Evolutionary conservation across 345 rosid genomes (phyloP), one percentile per base, ranked within the genome.

Genomic region (Xanthoceras sorbifolium): DNA sequence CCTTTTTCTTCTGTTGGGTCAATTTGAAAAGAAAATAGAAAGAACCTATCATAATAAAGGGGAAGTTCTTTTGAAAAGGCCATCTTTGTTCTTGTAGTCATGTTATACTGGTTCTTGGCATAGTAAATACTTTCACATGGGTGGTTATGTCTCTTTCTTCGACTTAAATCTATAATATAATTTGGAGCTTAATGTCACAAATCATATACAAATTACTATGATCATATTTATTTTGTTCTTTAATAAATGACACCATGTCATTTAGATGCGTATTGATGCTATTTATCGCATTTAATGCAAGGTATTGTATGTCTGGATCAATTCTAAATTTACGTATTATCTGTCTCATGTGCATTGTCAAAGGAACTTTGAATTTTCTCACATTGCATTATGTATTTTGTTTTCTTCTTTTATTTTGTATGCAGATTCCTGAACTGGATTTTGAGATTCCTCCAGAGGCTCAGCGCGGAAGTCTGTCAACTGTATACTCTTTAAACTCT

Each of bases 371-470:
- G 60, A 50, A 26, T 36, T n/a, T 17, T 14, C 59, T 38, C 12
- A 34, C 67, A 72, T 23, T 60, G 57, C 61, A 9, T 64, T 4
- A 46, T 26, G 59, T 22, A 5, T 34, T 42, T 12, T 65, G 25
- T 29, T 71, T 62, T n/a, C 7, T 67, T 40, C 17, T 15, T 66
- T 42, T 69, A 23, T 71, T 57, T 2, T 78, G 62, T 40, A 3
- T 82, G 77, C 85, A 95, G 99, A 91, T 95, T 83, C 97, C 97
- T 72, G 93, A 95, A 77, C 81, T 95, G 81, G 92, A 92, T 79
- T 95, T 95, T 78, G 99, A 95, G 86, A 93, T 95, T 83, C 99
- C 99, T 59, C 88, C 96, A 26, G 99, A 93, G 92, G 92, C 98
- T 80, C 99, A 93, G 77, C 89, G 88, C 38, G 99, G 99, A 78